Evolutionary conservation across 1,139 yeast genomes (phyloP).

Genomic region (Candida glucosophila): DNA sequence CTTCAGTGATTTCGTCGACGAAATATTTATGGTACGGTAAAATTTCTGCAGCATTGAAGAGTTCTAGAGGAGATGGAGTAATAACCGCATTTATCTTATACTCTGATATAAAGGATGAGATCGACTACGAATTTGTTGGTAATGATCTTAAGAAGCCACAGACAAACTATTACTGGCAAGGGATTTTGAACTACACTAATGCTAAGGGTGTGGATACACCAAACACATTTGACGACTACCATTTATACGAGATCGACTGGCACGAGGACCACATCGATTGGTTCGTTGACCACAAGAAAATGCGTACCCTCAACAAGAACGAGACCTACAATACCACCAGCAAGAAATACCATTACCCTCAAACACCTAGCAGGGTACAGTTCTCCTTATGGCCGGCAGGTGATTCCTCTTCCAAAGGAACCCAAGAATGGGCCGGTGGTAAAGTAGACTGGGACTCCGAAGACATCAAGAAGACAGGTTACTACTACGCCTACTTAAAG

Average conservation of each 20-base stretch:
- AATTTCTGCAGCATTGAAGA: conserved; percentile 56
- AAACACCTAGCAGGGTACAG: conserved; percentile 83
- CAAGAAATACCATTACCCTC: conserved; percentile 62
- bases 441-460: conserved; percentile 69
- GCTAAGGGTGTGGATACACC: conserved; percentile 37
- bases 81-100: conserved; percentile 77
- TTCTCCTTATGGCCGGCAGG: conserved; percentile 95
- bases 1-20: conserved; percentile 77
- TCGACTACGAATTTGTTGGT: conserved; percentile 85
- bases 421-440: conserved; percentile 94
- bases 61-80: conserved; percentile 75
- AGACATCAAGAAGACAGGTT: conserved; percentile 69
- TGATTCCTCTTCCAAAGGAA: conserved; percentile 59
- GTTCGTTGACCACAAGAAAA: conserved; percentile 62
- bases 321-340: conserved; percentile 66
- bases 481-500: conserved; percentile 61
- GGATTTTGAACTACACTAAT: conserved; percentile 60
- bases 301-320: conserved; percentile 57
- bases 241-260: conserved; percentile 82
- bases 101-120: conserved; percentile 84
- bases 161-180: conserved; percentile 74
- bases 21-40: conserved; percentile 85
- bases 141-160: conserved; percentile 57
- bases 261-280: conserved; percentile 60
- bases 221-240: conserved; percentile 59